Percentiles rank a stretch among this genome's conserved stretches.
phyloP scores from a whole-genome alignment of 1,139 yeast genomes.

The Yamadazyma diospyri region DNA sequence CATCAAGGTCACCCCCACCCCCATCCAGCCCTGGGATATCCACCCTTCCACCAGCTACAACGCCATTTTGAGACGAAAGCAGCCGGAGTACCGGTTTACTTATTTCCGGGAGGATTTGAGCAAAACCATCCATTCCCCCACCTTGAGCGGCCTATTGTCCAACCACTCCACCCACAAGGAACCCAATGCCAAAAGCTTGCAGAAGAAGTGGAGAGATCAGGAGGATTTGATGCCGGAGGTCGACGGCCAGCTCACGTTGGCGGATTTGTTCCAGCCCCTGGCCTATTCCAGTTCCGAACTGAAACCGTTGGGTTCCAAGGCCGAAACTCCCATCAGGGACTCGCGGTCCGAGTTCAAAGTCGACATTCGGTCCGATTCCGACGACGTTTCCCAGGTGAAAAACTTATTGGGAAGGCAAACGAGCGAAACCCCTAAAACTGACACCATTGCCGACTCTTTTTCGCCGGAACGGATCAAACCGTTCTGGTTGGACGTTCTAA shows the following conservation, averaged over 20 bases:
- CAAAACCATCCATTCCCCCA: constrained; percentile 86
- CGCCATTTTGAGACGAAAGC: constrained; percentile 27
- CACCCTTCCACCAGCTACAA: constrained; percentile 21
- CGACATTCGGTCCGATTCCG: neutral
- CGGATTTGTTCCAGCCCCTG: constrained; percentile 30
- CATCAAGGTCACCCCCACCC: constrained; percentile 65
- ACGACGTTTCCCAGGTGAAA: constrained; percentile 4
- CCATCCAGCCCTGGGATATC: constrained; percentile 72
- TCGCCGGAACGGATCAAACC: constrained; percentile 31
- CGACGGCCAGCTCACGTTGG: constrained; percentile 15
- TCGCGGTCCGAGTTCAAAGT: neutral
- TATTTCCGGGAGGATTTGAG: constrained; percentile 89
- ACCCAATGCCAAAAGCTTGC: constrained; percentile 9
- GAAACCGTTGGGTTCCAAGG: neutral
- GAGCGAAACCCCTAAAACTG: constrained; percentile 11
- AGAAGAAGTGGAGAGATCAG: constrained; percentile 19
- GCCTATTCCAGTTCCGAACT: constrained; percentile 14
- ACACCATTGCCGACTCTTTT: constrained; percentile 15
- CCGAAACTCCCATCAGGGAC: neutral
- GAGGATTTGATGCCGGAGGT: constrained; percentile 10
- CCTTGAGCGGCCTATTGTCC: constrained; percentile 69
- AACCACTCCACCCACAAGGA: constrained; percentile 11
- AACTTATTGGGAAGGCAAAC: constrained; percentile 4
- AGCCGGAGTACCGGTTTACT: constrained; percentile 59
- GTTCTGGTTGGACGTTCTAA: constrained; percentile 88